Evolutionary conservation across 2,329 filamentous ascomycete species (phyloP).

Genomic region (Colletotrichum liaoningense): DNA sequence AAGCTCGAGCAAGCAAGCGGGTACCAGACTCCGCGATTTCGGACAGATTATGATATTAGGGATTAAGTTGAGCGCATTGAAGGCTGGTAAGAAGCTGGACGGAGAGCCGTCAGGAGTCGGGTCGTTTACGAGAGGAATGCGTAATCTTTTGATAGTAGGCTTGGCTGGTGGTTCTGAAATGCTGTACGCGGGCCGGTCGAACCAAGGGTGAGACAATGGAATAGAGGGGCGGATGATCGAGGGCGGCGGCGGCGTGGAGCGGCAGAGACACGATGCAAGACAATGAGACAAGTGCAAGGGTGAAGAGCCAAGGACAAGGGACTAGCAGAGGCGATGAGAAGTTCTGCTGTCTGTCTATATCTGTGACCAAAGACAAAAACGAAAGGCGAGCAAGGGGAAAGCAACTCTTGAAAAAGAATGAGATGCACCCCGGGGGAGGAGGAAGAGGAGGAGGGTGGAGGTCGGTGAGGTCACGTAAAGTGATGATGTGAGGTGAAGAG

Average conservation of each 20-base stretch:
- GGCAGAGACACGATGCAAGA: conserved; percentile 35
- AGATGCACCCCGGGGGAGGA: neutral
- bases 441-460: conserved; percentile 5
- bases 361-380: neutral
- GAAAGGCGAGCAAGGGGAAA: neutral
- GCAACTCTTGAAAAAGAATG: conserved; percentile 1
- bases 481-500: conserved; percentile 23
- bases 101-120: neutral
- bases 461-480: conserved; percentile 8
- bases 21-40: conserved; percentile 36
- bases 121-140: conserved; percentile 31
- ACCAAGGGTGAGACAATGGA: conserved; percentile 33
- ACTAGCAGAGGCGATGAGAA: neutral
- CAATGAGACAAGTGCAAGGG: conserved; percentile 28
- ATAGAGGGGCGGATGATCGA: conserved; percentile 10
- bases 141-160: conserved; percentile 19
- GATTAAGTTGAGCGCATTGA: conserved; percentile 31
- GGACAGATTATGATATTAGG: conserved; percentile 36
- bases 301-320: neutral
- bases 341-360: conserved; percentile 20
- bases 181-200: conserved; percentile 32
- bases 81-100: conserved; percentile 10
- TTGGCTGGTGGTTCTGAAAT: conserved; percentile 28
- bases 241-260: conserved; percentile 19
- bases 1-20: conserved; percentile 13